These are phyloP conservation scores for Orbilia oligospora DNA, from an alignment of 2,329 filamentous ascomycete genomes.

Conservation along the genomic window DNA sequence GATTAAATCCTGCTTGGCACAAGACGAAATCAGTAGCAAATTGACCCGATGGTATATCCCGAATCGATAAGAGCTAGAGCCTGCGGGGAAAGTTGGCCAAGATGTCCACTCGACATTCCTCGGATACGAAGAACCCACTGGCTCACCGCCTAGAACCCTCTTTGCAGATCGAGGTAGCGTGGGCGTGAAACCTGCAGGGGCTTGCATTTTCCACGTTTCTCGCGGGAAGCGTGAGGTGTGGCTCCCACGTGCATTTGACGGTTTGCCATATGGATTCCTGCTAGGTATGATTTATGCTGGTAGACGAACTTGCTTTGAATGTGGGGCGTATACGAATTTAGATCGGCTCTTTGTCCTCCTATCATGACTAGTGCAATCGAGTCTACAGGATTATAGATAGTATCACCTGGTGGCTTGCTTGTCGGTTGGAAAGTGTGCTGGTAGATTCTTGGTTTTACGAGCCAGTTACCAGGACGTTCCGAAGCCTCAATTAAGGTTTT, in stretches of 20 bases:
- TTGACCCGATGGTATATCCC: slow-evolving; percentile 14
- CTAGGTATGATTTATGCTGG: neutral
- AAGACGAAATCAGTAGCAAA: neutral
- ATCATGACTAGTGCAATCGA: neutral
- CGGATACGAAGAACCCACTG: neutral
- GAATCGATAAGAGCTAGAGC: slow-evolving; percentile 6
- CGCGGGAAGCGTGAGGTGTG: slow-evolving; percentile 13
- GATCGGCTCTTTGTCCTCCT: neutral
- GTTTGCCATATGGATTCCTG: neutral
- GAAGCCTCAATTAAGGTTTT: neutral
- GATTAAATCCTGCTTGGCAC: neutral
- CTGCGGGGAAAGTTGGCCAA: slow-evolving; percentile 3
- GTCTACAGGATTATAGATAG: neutral
- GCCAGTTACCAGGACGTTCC: neutral
- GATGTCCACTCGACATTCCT: neutral
- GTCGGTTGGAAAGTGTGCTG: neutral
- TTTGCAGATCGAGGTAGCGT: slow-evolving; percentile 20
- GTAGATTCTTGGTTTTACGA: neutral
- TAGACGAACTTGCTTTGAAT: slow-evolving; percentile 4
- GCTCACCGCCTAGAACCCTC: slow-evolving; percentile 5
- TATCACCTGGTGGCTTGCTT: neutral
- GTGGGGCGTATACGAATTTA: slow-evolving; percentile 13
- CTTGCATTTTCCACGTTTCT: slow-evolving; percentile 28
- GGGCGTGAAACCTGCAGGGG: slow-evolving; percentile 29
- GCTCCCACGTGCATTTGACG: slow-evolving; percentile 18